Evolutionary conservation across 768 basidiomycete genomes (phyloP).

Genomic region (Leccinum variicolor): DNA sequence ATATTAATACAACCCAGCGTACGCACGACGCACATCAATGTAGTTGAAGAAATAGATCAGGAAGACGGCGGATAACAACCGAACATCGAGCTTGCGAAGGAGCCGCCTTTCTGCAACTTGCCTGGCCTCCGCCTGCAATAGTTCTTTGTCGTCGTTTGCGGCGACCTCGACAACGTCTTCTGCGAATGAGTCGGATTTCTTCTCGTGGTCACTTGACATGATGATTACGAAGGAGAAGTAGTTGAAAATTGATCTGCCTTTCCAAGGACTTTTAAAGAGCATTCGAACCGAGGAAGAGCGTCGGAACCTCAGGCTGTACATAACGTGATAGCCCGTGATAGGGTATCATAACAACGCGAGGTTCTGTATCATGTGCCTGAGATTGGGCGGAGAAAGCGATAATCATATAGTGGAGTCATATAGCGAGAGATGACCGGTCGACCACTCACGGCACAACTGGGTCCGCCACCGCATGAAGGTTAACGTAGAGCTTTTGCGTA

Average conservation of each 20-base stretch:
- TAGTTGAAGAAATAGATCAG: background rate
- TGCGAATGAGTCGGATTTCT: conserved; percentile 11
- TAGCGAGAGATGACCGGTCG: no score
- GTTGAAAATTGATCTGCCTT: background rate
- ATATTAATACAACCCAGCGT: background rate
- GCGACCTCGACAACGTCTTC: background rate
- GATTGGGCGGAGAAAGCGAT: background rate
- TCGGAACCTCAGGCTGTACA: background rate
- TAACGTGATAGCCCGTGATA: background rate
- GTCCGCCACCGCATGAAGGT: no score
- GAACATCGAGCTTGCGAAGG: background rate
- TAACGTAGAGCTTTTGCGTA: no score
- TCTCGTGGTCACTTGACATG: conserved; percentile 17
- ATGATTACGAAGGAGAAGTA: background rate
- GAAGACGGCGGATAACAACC: background rate
- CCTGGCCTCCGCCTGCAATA: background rate
- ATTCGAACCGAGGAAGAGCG: background rate
- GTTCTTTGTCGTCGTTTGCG: background rate
- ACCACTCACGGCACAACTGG: no score
- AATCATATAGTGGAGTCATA: no score
- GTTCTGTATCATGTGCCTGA: background rate
- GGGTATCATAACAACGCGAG: background rate
- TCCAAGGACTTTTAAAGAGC: background rate
- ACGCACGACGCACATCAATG: background rate
- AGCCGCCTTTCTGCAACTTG: background rate